Evolutionary conservation across 192 early-diverging fungal genomes (phyloP).

Genomic region (Coemansia sp.): DNA sequence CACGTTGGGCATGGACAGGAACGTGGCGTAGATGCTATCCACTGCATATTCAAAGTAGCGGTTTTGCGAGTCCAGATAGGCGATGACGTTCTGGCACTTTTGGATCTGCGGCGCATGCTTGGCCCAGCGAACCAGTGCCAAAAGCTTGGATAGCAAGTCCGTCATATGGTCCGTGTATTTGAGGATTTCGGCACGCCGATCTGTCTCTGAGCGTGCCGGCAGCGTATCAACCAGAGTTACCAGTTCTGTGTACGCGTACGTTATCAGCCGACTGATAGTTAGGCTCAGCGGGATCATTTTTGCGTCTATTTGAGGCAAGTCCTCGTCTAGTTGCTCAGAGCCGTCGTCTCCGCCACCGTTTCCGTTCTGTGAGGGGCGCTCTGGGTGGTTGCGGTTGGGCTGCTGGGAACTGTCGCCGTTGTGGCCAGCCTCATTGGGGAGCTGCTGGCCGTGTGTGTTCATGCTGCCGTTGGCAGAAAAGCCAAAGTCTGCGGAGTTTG

Average conservation of each 20-base stretch:
- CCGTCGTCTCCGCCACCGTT: slow-evolving; percentile 6
- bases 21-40: slow-evolving; percentile 59
- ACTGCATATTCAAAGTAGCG: slow-evolving; percentile 59
- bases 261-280: slow-evolving; percentile 61
- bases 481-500: background rate
- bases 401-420: background rate
- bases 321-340: slow-evolving; percentile 14
- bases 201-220: slow-evolving; percentile 56
- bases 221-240: slow-evolving; percentile 65
- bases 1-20: slow-evolving; percentile 53
- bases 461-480: too few relatives aligned
- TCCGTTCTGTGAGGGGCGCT: background rate
- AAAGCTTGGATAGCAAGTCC: slow-evolving; percentile 66
- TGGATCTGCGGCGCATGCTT: slow-evolving; percentile 65
- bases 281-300: slow-evolving; percentile 63
- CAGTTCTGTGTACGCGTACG: slow-evolving; percentile 66
- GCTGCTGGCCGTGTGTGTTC: slow-evolving; percentile 3
- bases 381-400: background rate
- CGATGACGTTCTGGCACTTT: slow-evolving; percentile 66
- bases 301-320: slow-evolving; percentile 59
- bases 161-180: slow-evolving; percentile 62
- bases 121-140: slow-evolving; percentile 76
- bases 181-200: slow-evolving; percentile 63
- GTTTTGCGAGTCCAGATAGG: slow-evolving; percentile 64
- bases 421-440: slow-evolving; percentile 2